Percentiles rank a stretch among this genome's conserved stretches.
Conservation (phyloP, 352 stramenopile genomes). For the Globisporangium recalcitrans region DNA sequence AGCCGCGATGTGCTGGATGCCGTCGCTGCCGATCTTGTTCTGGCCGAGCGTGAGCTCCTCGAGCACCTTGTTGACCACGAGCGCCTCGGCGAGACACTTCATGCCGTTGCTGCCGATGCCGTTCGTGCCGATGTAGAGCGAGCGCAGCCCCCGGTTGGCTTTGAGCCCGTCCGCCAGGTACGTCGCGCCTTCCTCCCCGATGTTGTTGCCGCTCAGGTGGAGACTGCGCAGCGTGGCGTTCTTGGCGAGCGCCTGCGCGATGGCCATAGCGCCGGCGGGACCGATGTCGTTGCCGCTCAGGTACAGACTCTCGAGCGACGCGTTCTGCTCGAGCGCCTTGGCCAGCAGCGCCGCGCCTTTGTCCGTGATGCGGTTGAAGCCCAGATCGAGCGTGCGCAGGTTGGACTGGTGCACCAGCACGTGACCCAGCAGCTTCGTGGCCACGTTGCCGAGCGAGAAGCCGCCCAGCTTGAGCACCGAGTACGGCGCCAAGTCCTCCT, state of each 20-base stretch:
- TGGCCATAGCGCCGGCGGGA: constrained; percentile 34
- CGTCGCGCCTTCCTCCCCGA: constrained; percentile 63
- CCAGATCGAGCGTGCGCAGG: constrained; percentile 63
- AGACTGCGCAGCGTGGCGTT: constrained; percentile 62
- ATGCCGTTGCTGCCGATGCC: constrained; percentile 66
- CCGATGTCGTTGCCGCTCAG: constrained; percentile 81
- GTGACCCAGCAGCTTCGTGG: constrained; percentile 47
- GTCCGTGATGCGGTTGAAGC: constrained; percentile 79
- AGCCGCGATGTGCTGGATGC: constrained; percentile 49
- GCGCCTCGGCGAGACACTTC: constrained; percentile 44
- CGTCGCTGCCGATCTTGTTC: constrained; percentile 64
- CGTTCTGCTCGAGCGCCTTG: constrained; percentile 49
- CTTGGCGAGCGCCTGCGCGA: constrained; percentile 42
- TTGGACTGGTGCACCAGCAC: constrained; percentile 39
- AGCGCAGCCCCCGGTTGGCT: constrained; percentile 41
- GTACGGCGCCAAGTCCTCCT: constrained; percentile 50
- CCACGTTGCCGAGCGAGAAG: constrained; percentile 68
- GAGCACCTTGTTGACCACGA: constrained; percentile 51
- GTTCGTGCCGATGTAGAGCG: constrained; percentile 79
- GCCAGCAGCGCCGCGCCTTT: constrained; percentile 54
- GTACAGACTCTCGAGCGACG: constrained; percentile 66
- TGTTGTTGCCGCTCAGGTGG: constrained; percentile 81
- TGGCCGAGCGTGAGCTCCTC: constrained; percentile 74
- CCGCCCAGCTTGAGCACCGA: constrained; percentile 71
- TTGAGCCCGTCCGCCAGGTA: constrained; percentile 48